Evolutionary conservation across 2,329 filamentous ascomycete genomes (phyloP).

Genomic region (Talaromyces sp.): DNA sequence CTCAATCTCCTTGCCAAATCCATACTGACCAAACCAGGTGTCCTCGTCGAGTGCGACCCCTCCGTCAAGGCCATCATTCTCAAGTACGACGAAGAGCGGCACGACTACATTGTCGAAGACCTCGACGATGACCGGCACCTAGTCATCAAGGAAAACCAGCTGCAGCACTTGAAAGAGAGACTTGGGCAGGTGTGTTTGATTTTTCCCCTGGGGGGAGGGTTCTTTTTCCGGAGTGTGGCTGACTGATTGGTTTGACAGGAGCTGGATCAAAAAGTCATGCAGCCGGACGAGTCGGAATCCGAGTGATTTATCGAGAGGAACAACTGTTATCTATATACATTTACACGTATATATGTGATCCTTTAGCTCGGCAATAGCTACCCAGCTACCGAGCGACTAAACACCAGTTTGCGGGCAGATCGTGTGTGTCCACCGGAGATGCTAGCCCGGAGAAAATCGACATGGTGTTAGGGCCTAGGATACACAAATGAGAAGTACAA

Average conservation of each 20-base stretch:
- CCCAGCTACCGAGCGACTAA: background rate
- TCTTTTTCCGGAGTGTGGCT: background rate
- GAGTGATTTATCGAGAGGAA: slow-evolving; percentile 20
- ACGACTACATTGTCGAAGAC: slow-evolving; percentile 45
- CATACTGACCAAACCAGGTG: slow-evolving; percentile 23
- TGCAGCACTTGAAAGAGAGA: slow-evolving; percentile 36
- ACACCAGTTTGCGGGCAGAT: background rate
- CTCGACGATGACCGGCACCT: slow-evolving; percentile 41
- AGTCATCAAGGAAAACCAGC: slow-evolving; percentile 43
- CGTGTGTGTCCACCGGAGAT: background rate
- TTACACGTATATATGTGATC: background rate
- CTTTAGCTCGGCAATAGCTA: background rate
- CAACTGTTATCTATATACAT: background rate
- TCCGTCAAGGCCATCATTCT: slow-evolving; percentile 46
- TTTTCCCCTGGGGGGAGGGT: background rate
- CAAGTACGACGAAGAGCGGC: slow-evolving; percentile 42
- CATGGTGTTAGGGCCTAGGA: background rate
- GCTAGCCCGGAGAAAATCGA: background rate
- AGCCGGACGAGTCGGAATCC: slow-evolving; percentile 42
- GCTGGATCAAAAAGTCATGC: slow-evolving; percentile 43
- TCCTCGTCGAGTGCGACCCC: slow-evolving; percentile 44
- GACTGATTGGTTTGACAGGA: slow-evolving; percentile 24
- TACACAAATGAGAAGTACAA: background rate
- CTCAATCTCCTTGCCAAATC: background rate
- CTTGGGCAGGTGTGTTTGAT: slow-evolving; percentile 32